A percentile compares a stretch with the other conserved stretches of the same genome.
Conservation (phyloP, 495 filamentous ascomycete species). For the Baudoinia panamericana region DNA sequence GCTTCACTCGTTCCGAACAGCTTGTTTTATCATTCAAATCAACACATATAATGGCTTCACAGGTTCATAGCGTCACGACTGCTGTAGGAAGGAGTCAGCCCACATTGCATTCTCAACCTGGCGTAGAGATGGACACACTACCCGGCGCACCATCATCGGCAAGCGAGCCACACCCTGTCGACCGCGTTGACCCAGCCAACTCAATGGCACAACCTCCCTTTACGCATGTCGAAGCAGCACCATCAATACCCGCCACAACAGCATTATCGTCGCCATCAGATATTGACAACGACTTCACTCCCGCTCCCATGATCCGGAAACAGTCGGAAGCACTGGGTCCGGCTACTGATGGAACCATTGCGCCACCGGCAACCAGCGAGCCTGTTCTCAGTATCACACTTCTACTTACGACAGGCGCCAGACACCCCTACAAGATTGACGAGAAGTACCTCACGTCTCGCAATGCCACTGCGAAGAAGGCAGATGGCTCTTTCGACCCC, state of each 20-base stretch:
- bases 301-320: conserved; percentile 17
- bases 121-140: conserved; percentile 3
- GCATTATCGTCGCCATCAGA: background rate
- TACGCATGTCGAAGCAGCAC: background rate
- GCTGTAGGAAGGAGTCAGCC: no score
- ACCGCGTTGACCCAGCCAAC: background rate
- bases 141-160: background rate
- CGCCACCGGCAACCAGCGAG: conserved; percentile 17
- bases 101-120: no score
- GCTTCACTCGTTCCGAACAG: no score
- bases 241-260: background rate
- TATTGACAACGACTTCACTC: background rate
- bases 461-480: conserved; percentile 39
- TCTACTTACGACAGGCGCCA: conserved; percentile 63
- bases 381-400: conserved; percentile 49
- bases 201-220: background rate
- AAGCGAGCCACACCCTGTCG: background rate
- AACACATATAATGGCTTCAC: no score
- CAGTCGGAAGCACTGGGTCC: conserved; percentile 31
- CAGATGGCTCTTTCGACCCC: conserved; percentile 49
- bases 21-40: no score
- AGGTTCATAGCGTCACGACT: no score
- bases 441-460: conserved; percentile 70
- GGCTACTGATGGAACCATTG: conserved; percentile 25
- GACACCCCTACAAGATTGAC: conserved; percentile 79